These are phyloP conservation scores for Aspergillus brunneoviolaceus DNA, from an alignment of 2,329 filamentous ascomycete genomes.

Conservation along the genomic window DNA sequence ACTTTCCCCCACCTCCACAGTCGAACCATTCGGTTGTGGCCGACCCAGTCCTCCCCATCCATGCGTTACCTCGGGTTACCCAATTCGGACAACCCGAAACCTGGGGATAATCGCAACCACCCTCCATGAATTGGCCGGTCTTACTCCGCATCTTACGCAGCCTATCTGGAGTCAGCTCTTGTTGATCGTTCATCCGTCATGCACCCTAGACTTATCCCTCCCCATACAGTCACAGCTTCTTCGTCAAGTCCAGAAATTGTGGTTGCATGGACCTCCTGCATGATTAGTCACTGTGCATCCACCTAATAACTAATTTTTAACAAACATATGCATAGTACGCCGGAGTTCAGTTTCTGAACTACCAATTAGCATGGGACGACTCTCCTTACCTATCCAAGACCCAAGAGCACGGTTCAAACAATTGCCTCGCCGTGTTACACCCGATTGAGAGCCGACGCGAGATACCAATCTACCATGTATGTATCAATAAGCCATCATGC, in stretches of 20 bases:
- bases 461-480: background rate
- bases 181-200: background rate
- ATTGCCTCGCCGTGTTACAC: background rate
- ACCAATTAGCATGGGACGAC: background rate
- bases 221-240: background rate
- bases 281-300: background rate
- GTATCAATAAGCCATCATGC: background rate
- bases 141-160: background rate
- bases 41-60: background rate
- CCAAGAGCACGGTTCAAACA: background rate
- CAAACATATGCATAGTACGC: too few relatives aligned
- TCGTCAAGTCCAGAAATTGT: background rate
- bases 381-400: background rate
- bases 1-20: background rate
- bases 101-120: background rate
- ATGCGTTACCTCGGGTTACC: background rate
- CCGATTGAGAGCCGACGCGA: background rate
- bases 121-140: background rate
- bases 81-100: background rate
- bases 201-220: background rate
- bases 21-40: slow-evolving; percentile 4
- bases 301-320: background rate
- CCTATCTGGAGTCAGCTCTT: background rate
- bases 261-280: background rate
- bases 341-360: background rate